Evolutionary conservation across 2,329 filamentous ascomycete species (phyloP).

Genomic region (Pestalotiopsis sp.): DNA sequence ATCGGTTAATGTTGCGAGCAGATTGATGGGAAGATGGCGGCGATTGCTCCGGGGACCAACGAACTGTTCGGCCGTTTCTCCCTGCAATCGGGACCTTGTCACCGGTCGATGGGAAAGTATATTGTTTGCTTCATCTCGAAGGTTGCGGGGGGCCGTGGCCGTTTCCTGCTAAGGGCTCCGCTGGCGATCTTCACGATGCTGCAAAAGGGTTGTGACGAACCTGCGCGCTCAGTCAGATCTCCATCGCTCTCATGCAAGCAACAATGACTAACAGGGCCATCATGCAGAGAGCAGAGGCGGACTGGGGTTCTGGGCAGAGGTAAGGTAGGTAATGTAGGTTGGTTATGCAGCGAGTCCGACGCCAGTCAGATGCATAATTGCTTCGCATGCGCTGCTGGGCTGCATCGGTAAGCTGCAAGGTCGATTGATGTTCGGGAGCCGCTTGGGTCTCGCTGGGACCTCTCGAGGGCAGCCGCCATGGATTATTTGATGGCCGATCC

Average conservation of each 20-base stretch:
- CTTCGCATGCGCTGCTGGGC: not conserved
- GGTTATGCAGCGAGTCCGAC: not conserved
- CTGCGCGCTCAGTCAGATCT: not conserved
- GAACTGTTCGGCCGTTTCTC: not conserved
- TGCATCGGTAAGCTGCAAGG: not conserved
- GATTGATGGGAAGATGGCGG: not conserved
- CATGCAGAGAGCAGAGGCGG: not conserved
- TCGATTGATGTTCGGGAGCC: not conserved
- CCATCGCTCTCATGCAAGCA: not conserved
- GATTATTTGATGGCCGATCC: not conserved
- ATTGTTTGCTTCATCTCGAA: not conserved
- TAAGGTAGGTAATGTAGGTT: no score
- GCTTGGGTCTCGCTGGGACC: not conserved
- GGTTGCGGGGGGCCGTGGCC: not conserved
- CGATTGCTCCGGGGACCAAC: not conserved
- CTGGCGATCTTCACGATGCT: not conserved
- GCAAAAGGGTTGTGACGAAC: not conserved
- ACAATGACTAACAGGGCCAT: not conserved
- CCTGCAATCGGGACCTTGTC: not conserved
- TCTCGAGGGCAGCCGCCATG: not conserved
- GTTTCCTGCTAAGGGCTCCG: not conserved
- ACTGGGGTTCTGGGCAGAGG: not conserved
- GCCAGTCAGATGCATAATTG: not conserved
- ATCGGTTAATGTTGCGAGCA: not conserved
- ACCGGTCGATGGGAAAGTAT: not conserved